These are phyloP conservation scores for Medicago ruthenica DNA, from an alignment of 306 rosid species.

Conservation along the genomic window DNA sequence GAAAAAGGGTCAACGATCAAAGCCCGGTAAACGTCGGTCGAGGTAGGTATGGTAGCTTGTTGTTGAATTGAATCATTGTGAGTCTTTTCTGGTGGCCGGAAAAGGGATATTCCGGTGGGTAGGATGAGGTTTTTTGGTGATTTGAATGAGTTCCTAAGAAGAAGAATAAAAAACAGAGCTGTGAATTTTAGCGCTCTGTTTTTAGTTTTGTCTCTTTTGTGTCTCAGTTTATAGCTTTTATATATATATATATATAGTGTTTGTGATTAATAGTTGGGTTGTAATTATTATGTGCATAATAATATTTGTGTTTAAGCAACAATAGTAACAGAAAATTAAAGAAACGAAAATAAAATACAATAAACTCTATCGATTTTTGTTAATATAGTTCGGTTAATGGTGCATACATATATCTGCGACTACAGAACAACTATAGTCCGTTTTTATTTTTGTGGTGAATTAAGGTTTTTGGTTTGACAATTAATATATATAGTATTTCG, in stretches of 20 bases:
- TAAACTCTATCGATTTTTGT: too few species aligned
- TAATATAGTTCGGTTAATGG: too few species aligned
- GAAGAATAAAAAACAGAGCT: slow-evolving; percentile 11
- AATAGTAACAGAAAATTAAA: too few species aligned
- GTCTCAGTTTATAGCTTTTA: neutral
- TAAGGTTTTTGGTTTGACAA: too few species aligned
- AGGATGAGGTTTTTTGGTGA: neutral
- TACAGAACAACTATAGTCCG: too few species aligned
- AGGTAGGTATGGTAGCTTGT: slow-evolving; percentile 10
- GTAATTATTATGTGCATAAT: slow-evolving; percentile 50
- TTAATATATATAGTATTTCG: too few species aligned
- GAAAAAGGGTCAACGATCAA: slow-evolving; percentile 55
- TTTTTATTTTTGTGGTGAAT: too few species aligned
- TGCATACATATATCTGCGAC: too few species aligned
- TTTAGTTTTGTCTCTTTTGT: neutral
- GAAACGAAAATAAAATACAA: too few species aligned
- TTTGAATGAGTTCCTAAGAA: neutral
- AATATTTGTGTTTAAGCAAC: too few species aligned
- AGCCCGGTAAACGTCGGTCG: slow-evolving; percentile 53
- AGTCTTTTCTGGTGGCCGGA: slow-evolving; percentile 22
- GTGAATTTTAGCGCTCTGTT: slow-evolving; percentile 9
- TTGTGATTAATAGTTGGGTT: slow-evolving; percentile 31
- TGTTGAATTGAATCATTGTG: neutral
- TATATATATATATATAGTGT: neutral
- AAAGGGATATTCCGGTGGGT: slow-evolving; percentile 31